Evolutionary conservation across 192 early-diverging fungal genomes (phyloP).

Genomic region (Entrophospora sp.): DNA sequence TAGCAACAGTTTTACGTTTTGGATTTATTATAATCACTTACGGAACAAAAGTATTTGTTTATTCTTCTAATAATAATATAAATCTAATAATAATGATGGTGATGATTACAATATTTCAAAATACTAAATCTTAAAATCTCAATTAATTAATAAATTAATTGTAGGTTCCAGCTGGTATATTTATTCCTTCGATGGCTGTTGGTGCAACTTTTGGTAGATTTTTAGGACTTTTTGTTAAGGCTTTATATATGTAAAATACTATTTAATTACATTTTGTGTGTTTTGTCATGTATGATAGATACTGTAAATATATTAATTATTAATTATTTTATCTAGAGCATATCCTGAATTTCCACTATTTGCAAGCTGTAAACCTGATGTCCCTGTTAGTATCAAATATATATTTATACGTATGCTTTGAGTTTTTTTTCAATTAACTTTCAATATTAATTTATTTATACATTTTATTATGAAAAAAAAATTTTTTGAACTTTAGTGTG

Average conservation of each 20-base stretch:
- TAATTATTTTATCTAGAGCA: slow-evolving; percentile 16
- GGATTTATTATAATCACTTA: slow-evolving; percentile 50
- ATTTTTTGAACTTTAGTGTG: slow-evolving; percentile 42
- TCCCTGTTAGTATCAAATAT: slow-evolving; percentile 25
- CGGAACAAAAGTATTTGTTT: slow-evolving; percentile 29
- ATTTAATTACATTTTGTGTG: not conserved
- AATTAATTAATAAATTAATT: slow-evolving; percentile 22
- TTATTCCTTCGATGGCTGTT: slow-evolving; percentile 91
- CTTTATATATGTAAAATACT: slow-evolving; percentile 36
- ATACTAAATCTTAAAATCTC: not conserved
- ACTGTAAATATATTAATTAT: not conserved
- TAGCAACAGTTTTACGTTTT: slow-evolving; percentile 48
- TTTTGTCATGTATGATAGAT: too few relatives aligned
- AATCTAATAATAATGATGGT: not conserved
- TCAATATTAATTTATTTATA: not conserved
- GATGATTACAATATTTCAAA: not conserved
- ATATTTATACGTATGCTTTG: not conserved
- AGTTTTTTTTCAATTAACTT: not conserved
- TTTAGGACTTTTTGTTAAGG: slow-evolving; percentile 74
- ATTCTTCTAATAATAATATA: not conserved
- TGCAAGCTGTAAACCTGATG: slow-evolving; percentile 64
- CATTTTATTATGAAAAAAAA: too few relatives aligned
- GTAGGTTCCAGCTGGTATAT: slow-evolving; percentile 80
- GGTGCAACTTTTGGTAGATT: slow-evolving; percentile 88
- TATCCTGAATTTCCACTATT: slow-evolving; percentile 63